Percentiles rank a stretch among this genome's conserved stretches.
phyloP scores from a whole-genome alignment of 1,139 yeast genomes.

The Suzukiozyma palmioleophila region DNA sequence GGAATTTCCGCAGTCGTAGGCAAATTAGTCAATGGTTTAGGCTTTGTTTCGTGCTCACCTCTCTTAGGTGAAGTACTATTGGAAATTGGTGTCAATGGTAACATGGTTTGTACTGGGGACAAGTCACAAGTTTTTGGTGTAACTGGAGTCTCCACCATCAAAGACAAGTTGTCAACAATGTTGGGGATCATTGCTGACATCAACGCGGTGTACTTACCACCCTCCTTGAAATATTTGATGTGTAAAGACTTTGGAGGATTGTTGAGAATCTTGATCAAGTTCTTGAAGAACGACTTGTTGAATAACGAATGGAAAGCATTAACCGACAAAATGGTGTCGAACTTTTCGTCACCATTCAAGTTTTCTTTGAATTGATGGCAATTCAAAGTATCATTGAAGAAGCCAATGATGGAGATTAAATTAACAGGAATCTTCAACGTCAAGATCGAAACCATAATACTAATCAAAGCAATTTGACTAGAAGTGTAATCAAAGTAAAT shows the following conservation, averaged over 20 bases:
- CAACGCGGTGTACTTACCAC: conserved; percentile 31
- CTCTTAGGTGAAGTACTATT: conserved; percentile 23
- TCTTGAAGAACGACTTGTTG: conserved; percentile 21
- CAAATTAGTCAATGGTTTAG: conserved; percentile 3
- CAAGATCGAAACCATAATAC: conserved; percentile 30
- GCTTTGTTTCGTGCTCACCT: conserved; percentile 10
- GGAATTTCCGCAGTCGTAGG: conserved; percentile 5
- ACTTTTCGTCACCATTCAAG: conserved; percentile 7
- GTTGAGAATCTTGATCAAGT: conserved; percentile 37
- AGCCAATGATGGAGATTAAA: conserved; percentile 17
- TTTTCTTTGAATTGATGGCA: conserved; percentile 4
- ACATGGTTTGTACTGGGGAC: conserved; percentile 9
- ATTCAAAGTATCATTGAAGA: conserved; percentile 18
- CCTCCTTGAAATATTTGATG: conserved; percentile 37
- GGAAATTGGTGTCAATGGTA: conserved; percentile 26
- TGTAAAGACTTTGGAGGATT: conserved; percentile 45
- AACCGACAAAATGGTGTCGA: conserved; percentile 15
- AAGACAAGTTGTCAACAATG: conserved; percentile 21
- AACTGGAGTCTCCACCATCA: conserved; percentile 20
- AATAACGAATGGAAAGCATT: conserved; percentile 14
- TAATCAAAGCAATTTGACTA: conserved; percentile 54
- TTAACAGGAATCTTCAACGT: conserved; percentile 27
- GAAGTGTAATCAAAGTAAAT: conserved; percentile 52
- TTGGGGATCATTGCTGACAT: conserved; percentile 30
- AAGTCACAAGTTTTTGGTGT: conserved; percentile 14